A percentile compares a stretch with the other conserved stretches of the same genome.
Evolutionary conservation across 371 early-diverging fungal genomes (phyloP).

Genomic region (Batkoa obscura): DNA sequence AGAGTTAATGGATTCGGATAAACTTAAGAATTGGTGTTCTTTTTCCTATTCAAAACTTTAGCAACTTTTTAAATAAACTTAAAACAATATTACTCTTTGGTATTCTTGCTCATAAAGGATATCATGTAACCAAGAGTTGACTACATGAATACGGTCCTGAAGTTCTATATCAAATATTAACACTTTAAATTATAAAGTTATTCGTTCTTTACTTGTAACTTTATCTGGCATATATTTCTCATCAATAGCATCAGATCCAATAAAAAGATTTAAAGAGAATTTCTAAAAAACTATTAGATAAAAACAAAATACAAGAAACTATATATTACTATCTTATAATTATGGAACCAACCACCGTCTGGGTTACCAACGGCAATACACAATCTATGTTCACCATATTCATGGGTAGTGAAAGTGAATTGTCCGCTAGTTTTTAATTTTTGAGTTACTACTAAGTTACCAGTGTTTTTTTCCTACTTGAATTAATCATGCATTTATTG

Average conservation of each 20-base stretch:
- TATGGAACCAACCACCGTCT: not conserved
- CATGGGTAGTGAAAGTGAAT: conserved; percentile 77
- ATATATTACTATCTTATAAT: not conserved
- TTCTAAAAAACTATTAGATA: not conserved
- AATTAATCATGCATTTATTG: not conserved
- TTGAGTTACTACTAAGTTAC: conserved; percentile 27
- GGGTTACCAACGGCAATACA: conserved; percentile 32
- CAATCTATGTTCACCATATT: conserved; percentile 74
- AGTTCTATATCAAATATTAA: not conserved
- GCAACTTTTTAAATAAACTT: not conserved
- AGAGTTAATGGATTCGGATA: conserved; percentile 22
- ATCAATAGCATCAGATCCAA: conserved; percentile 6
- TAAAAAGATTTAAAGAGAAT: not conserved
- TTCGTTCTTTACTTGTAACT: not conserved
- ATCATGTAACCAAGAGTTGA: conserved; percentile 59
- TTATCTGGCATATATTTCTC: not conserved
- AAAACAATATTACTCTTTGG: not conserved
- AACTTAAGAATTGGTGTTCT: not conserved
- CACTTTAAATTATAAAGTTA: not conserved
- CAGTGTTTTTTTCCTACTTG: not conserved
- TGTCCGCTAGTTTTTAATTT: conserved; percentile 46
- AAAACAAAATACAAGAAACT: not conserved
- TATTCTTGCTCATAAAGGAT: conserved; percentile 37
- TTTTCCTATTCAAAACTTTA: not conserved
- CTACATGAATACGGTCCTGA: conserved; percentile 35